Percentiles rank a stretch among this genome's conserved stretches.
phyloP scores from a whole-genome alignment of 2,329 filamentous ascomycete genomes.

The Alternaria incomplexa region DNA sequence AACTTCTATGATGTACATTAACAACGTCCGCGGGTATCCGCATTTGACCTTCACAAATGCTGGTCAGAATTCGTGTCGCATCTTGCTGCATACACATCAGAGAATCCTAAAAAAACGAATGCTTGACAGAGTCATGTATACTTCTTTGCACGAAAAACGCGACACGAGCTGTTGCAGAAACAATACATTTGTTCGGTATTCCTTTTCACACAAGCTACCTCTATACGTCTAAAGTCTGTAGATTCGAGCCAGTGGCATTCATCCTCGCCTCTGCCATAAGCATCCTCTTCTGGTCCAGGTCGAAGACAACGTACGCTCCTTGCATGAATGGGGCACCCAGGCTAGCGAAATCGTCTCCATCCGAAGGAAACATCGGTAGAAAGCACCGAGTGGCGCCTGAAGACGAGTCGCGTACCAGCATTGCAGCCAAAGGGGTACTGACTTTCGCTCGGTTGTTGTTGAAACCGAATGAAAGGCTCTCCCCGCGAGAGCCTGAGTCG shows the following conservation, averaged over 20 bases:
- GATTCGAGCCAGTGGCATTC: not conserved
- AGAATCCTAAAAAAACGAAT: not conserved
- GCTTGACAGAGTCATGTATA: rapidly evolving
- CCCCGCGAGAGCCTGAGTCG: not conserved
- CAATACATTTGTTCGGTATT: not conserved
- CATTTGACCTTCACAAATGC: not conserved
- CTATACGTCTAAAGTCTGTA: not conserved
- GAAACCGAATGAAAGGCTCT: not conserved
- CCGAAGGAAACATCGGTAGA: not conserved
- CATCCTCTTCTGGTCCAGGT: not conserved
- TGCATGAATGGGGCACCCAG: not conserved
- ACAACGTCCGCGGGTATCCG: not conserved
- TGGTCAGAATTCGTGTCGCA: not conserved
- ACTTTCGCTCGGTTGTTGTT: not conserved
- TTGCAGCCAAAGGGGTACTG: not conserved
- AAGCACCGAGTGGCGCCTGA: not conserved
- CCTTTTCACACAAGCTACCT: not conserved
- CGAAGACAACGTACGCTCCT: not conserved
- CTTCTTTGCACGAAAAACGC: not conserved
- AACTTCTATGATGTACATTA: not conserved
- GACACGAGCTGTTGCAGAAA: not conserved
- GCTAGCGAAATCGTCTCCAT: not conserved
- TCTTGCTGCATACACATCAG: not conserved
- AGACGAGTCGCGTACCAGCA: not conserved
- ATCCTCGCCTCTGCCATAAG: not conserved